Evolutionary conservation across 2,329 filamentous ascomycete species (phyloP).

Genomic region (Biscogniauxia sp.): DNA sequence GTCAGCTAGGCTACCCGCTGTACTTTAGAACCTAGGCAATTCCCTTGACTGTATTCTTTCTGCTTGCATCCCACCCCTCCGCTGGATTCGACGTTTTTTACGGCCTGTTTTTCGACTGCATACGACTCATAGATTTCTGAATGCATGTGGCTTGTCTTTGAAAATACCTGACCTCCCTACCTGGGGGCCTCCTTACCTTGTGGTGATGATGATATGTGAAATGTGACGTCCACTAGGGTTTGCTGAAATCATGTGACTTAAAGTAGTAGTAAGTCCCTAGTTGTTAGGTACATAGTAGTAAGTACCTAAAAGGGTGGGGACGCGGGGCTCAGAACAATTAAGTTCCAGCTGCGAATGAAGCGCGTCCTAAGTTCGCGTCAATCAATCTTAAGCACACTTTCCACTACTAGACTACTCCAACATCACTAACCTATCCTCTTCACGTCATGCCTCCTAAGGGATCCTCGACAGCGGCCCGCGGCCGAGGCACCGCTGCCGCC

Average conservation of each 20-base stretch:
- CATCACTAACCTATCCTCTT: neutral
- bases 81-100: conserved; percentile 31
- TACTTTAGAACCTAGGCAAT: conserved; percentile 64
- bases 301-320: too few species aligned
- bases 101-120: conserved; percentile 34
- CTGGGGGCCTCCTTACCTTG: too few species aligned
- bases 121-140: conserved; percentile 38
- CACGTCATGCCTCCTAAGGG: conserved; percentile 43
- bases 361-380: too few species aligned
- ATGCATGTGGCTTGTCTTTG: conserved; percentile 21
- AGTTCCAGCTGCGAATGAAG: too few species aligned
- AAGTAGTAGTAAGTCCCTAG: neutral
- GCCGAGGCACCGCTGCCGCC: conserved; percentile 27
- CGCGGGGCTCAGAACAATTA: too few species aligned
- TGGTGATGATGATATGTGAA: neutral
- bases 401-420: too few species aligned
- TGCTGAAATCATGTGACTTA: neutral
- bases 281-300: too few species aligned
- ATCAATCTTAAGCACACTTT: too few species aligned
- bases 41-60: conserved; percentile 44
- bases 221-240: neutral
- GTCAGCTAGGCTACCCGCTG: conserved; percentile 51
- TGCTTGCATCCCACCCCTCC: conserved; percentile 37
- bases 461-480: conserved; percentile 35
- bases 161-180: conserved; percentile 3